Evolutionary conservation across 495 filamentous ascomycete genomes (phyloP).

Genomic region (Xylaria venustula): DNA sequence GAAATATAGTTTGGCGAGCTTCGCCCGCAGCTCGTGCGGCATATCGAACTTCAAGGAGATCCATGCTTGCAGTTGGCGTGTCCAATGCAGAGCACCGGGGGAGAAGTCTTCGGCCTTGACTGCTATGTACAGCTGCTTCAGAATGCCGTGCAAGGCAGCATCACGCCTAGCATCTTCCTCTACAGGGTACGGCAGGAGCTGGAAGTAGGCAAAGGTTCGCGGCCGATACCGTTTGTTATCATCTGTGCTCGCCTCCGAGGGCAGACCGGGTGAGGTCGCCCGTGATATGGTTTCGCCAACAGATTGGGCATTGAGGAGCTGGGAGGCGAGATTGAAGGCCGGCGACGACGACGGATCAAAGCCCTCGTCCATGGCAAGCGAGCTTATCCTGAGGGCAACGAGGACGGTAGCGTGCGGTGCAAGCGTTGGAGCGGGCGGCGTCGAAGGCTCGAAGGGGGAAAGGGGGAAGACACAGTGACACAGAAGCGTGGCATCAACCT

Average conservation of each 20-base stretch:
- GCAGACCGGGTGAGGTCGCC: constrained; percentile 46
- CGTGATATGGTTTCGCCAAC: constrained; percentile 47
- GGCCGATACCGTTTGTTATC: constrained; percentile 69
- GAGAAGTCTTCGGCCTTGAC: constrained; percentile 91
- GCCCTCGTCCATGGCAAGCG: constrained; percentile 30
- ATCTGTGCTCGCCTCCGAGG: constrained; percentile 32
- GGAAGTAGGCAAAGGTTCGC: constrained; percentile 88
- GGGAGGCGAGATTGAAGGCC: constrained; percentile 23
- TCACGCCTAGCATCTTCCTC: constrained; percentile 75
- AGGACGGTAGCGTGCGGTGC: neutral
- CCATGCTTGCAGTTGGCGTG: constrained; percentile 93
- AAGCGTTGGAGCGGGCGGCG: neutral
- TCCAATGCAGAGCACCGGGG: constrained; percentile 95
- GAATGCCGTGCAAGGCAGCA: constrained; percentile 73
- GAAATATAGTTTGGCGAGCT: constrained; percentile 88
- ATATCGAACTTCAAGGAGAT: constrained; percentile 95
- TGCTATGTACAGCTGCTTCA: constrained; percentile 88
- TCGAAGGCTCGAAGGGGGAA: constrained; percentile 1
- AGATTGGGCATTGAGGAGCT: constrained; percentile 23
- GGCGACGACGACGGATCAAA: constrained; percentile 23
- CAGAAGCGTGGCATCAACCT: constrained; percentile 8
- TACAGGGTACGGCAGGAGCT: constrained; percentile 80
- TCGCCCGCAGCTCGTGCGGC: constrained; percentile 74
- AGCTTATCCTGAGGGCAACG: neutral
- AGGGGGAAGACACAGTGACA: neutral